Base-by-base conservation (phyloP, 1,284 basidiomycete genomes). In the Sporisorium sorghi region DNA sequence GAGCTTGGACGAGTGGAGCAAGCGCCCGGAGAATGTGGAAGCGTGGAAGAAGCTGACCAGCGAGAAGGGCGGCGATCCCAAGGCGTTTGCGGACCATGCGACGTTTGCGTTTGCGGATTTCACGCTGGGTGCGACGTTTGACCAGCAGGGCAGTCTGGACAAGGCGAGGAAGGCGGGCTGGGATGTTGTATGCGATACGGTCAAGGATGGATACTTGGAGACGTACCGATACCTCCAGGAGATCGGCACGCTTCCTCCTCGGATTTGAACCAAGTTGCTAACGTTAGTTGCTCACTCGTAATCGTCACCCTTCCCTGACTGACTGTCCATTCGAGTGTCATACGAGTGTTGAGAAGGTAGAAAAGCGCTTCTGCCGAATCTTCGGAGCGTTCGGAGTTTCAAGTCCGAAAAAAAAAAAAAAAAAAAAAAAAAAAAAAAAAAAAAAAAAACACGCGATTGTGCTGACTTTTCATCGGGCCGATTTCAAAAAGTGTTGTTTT, bases 81-180 rank as follows among this genome's bases (percentile, higher is more conserved):
- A 56, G 23, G 70, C 70, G 8, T 73, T 73, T 43, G 26, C 59
- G 6, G 63, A 66, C 46, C 70, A 73, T 48, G 48, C 70, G 8
- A 73, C 70, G 0, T 73, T 73, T 44, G 70, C 57, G 0, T 73
- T 73, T 32, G 70, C 70, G 6, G 70, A 73, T 28, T 73, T 73
- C 39, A 73, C 70, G n/a, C 50, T 73, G 11, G 70, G 70, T 21
- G 65, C 70, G 1, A 73, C 70, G 5, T 73, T 73, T 26, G 70
- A 73, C 11, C 70, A 73, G 60, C 47, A 67, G 35, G 70, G 70
- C 7, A 63, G 64, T 23, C 44, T 73, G 21, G 64, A 73, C 30
- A 73, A 73, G 58, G 64, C 59, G 24, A 63, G 70, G 24, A 60
- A 39, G 21, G 70, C 64, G 3, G 70, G 70, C 10, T 73, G 64